These are phyloP conservation scores for Cladosporium sp. DNA, from an alignment of 2,329 filamentous ascomycete species.

Conservation along the genomic window DNA sequence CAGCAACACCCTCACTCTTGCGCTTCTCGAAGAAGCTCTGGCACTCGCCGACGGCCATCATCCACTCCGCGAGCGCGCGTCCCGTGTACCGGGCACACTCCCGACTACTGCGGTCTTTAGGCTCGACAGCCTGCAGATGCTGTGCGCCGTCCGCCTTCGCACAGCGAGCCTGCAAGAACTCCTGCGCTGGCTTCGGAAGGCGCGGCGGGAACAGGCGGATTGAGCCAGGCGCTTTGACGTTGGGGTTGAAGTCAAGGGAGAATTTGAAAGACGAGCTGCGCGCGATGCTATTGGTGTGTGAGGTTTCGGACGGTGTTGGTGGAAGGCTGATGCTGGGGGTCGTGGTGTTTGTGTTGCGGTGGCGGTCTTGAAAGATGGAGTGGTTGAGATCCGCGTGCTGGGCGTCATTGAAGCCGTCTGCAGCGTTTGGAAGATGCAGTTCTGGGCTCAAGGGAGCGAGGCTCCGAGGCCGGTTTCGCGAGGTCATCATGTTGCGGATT, in stretches of 20 bases:
- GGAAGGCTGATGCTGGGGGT: background rate
- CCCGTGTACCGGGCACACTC: constrained; percentile 59
- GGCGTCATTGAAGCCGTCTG: constrained; percentile 8
- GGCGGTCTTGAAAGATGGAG: constrained; percentile 12
- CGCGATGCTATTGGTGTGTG: constrained; percentile 46
- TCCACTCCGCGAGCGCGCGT: constrained; percentile 74
- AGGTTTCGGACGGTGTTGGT: background rate
- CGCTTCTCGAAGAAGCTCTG: constrained; percentile 77
- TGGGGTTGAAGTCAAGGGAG: constrained; percentile 62
- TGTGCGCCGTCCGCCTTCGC: constrained; percentile 15
- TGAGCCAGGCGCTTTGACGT: constrained; percentile 54
- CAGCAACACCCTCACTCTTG: constrained; percentile 66
- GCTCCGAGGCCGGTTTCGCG: constrained; percentile 18
- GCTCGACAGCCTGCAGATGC: constrained; percentile 27
- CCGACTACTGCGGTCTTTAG: constrained; percentile 35
- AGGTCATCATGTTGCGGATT: constrained; percentile 32
- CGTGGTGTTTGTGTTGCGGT: constrained; percentile 3
- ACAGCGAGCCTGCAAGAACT: constrained; percentile 49
- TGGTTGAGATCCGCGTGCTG: constrained; percentile 8
- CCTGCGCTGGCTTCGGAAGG: constrained; percentile 67
- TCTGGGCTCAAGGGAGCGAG: constrained; percentile 4
- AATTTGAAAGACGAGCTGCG: constrained; percentile 72
- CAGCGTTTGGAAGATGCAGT: background rate
- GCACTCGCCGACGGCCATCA: constrained; percentile 68
- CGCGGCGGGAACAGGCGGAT: constrained; percentile 63